A percentile compares a stretch with the other conserved stretches of the same genome.
phyloP scores from a whole-genome alignment of 768 basidiomycete species.

The Dioszegia aurantiaca region DNA sequence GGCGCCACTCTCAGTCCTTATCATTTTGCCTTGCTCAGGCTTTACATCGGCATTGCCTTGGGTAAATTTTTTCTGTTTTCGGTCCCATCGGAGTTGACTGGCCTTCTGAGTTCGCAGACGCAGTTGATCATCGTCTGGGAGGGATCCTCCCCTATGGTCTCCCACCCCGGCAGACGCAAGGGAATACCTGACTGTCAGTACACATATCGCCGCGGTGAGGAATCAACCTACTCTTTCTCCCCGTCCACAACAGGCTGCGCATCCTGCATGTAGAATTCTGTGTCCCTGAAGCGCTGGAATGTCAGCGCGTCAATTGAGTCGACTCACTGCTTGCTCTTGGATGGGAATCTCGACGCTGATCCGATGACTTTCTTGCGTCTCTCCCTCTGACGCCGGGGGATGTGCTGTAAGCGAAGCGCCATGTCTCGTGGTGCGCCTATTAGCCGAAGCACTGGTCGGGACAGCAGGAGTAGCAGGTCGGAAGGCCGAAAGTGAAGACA shows the following conservation, averaged over 20 bases:
- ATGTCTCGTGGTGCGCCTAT: too few species aligned
- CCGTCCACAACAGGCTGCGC: conserved; percentile 8
- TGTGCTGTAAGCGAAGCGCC: too few species aligned
- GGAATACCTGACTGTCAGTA: conserved; percentile 10
- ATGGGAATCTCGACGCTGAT: too few species aligned
- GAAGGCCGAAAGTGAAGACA: conserved; percentile 9
- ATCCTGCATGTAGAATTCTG: conserved; percentile 13
- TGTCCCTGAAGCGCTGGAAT: conserved; percentile 6
- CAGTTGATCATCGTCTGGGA: conserved; percentile 9
- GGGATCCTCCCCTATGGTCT: background rate
- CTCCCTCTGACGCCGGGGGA: too few species aligned
- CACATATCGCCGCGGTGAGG: background rate
- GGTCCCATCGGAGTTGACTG: conserved; percentile 81
- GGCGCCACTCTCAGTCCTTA: conserved; percentile 87
- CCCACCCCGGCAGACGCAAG: background rate
- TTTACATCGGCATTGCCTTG: conserved; percentile 79
- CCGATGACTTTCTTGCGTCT: too few species aligned
- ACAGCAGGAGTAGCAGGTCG: conserved; percentile 6
- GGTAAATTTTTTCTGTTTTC: conserved; percentile 91
- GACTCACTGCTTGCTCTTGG: background rate
- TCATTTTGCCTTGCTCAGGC: conserved; percentile 82
- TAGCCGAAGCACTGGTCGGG: background rate
- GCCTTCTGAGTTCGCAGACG: conserved; percentile 49
- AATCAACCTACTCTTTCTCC: conserved; percentile 6
- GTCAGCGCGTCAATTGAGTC: background rate